Base-by-base conservation (phyloP, 495 filamentous ascomycete species). In the Xylaria grammica region DNA sequence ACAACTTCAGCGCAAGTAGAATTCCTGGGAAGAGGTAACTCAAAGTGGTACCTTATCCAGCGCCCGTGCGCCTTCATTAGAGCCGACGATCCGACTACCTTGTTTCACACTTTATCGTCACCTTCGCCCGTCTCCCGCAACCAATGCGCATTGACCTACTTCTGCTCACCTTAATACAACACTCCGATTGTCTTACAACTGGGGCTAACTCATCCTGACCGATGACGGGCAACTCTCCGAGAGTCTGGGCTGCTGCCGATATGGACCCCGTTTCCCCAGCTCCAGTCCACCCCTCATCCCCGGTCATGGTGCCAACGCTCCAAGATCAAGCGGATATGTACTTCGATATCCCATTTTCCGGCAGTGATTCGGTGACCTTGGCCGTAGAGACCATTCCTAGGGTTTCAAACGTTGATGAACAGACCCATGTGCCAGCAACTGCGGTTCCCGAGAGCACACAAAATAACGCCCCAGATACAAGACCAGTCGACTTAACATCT, bases 161-260 rank as follows among this genome's bases (percentile, higher is more conserved):
- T n/a, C n/a, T n/a, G n/a, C n/a, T n/a, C n/a, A n/a, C n/a, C n/a
- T n/a, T n/a, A n/a, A n/a, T n/a, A n/a, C n/a, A n/a, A n/a, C n/a
- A n/a, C n/a, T n/a, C n/a, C n/a, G n/a, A n/a, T n/a, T n/a, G n/a
- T n/a, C n/a, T n/a, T n/a, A n/a, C n/a, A n/a, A n/a, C n/a, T n/a
- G n/a, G n/a, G n/a, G n/a, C n/a, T n/a, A n/a, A n/a, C n/a, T n/a
- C n/a, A n/a, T n/a, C n/a, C n/a, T n/a, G 10, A 17, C n/a, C 29
- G 63, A 81, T 81, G 79, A 69, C 69, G 59, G 74, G 72, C 45
- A 73, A 67, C 36, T 66, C 71, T 4, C 75, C 72, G 15, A 64
- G 73, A 64, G 53, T 75, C 46, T 62, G 77, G 68, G 78, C 78
- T 54, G 62, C 76, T 46, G 75, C 78, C 72, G 68, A 72, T 67